Percentiles rank a stretch among this genome's conserved stretches.
phyloP scores from a whole-genome alignment of 164 flowering plant species.

The Nymphaea thermarum region DNA sequence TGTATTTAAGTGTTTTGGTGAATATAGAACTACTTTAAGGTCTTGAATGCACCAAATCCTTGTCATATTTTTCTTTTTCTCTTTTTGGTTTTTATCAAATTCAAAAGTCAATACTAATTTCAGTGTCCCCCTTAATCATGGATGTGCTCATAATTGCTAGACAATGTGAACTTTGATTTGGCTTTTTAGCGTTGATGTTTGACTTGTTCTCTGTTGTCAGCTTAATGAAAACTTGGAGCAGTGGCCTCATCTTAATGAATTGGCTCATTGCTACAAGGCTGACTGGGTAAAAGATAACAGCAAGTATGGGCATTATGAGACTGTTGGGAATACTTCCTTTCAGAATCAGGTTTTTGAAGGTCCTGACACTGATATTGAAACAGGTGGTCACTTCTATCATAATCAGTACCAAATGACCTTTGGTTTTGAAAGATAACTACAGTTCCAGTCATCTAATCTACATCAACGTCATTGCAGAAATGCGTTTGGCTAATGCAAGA shows the following conservation, averaged over 20 bases:
- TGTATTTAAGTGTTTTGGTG: too few species aligned
- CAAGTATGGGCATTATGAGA: slow-evolving; percentile 93
- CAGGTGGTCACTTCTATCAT: slow-evolving; percentile 33
- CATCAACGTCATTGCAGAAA: slow-evolving; percentile 38
- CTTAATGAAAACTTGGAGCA: slow-evolving; percentile 86
- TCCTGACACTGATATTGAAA: slow-evolving; percentile 94
- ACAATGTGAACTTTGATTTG: neutral
- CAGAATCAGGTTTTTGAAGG: slow-evolving; percentile 90
- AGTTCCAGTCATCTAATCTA: neutral
- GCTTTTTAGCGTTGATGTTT: neutral
- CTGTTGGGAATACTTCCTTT: slow-evolving; percentile 37
- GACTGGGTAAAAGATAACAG: slow-evolving; percentile 90
- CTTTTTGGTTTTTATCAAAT: neutral
- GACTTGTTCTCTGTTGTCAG: slow-evolving; percentile 21
- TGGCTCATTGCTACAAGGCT: slow-evolving; percentile 80
- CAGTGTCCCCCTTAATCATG: neutral
- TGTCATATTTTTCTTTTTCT: neutral
- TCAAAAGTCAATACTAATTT: neutral
- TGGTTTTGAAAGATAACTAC: neutral
- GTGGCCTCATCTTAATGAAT: slow-evolving; percentile 91
- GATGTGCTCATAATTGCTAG: too few species aligned
- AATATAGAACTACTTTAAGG: too few species aligned
- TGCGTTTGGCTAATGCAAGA: slow-evolving; percentile 64
- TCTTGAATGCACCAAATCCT: neutral
- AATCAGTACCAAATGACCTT: neutral